Evolutionary conservation across 2,329 filamentous ascomycete species (phyloP).

Genomic region (Colletotrichum salicis): DNA sequence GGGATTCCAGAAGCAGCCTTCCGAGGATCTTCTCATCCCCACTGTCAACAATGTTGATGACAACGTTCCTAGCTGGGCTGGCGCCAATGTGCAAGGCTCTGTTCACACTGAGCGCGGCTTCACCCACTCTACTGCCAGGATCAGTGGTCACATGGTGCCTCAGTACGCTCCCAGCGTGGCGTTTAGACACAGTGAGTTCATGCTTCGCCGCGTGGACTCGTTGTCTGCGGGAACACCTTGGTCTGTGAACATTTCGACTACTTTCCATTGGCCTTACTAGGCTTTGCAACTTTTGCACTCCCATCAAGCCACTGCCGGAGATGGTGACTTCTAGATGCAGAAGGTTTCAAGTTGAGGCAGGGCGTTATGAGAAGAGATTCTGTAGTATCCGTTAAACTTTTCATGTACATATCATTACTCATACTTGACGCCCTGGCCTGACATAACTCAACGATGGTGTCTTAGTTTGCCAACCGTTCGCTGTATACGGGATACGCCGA

Average conservation of each 20-base stretch:
- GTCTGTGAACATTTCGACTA: conserved; percentile 19
- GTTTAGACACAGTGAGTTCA: conserved; percentile 78
- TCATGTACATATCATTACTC: no score
- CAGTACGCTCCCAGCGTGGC: conserved; percentile 76
- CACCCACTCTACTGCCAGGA: conserved; percentile 73
- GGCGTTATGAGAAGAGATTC: no score
- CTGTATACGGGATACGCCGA: no score
- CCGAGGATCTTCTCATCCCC: conserved; percentile 75
- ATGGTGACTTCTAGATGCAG: no score
- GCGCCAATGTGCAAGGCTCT: conserved; percentile 74
- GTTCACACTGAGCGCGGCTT: conserved; percentile 79
- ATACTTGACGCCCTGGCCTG: no score
- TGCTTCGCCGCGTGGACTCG: conserved; percentile 73
- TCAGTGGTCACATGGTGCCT: conserved; percentile 75
- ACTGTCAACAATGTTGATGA: conserved; percentile 37
- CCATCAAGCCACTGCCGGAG: no score
- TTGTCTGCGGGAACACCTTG: conserved; percentile 6
- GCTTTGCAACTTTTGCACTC: neutral
- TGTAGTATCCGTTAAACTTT: no score
- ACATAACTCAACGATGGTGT: no score
- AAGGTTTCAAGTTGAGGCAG: no score
- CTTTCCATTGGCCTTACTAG: conserved; percentile 21
- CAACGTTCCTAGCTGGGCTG: conserved; percentile 59
- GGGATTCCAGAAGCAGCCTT: conserved; percentile 73
- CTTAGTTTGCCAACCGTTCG: no score